Conservation (phyloP, 768 basidiomycete genomes). For the Coprinopsis strossmayeri region DNA sequence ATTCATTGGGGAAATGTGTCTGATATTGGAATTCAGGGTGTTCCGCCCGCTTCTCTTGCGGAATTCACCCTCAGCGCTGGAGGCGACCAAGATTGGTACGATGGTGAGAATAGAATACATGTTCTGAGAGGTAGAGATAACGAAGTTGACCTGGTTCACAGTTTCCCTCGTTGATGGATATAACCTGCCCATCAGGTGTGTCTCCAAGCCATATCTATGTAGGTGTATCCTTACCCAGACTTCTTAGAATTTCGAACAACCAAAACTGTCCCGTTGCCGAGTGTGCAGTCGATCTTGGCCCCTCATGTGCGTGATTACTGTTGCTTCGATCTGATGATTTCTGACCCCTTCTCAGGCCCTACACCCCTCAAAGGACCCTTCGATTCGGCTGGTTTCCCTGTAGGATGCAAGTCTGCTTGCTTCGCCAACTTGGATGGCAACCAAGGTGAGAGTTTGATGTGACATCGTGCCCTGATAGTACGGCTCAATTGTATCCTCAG, state of each 20-base stretch:
- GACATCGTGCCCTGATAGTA: background rate
- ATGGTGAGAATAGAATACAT: conserved; percentile 30
- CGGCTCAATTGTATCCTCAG: conserved; percentile 18
- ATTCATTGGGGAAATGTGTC: background rate
- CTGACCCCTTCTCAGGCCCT: conserved; percentile 32
- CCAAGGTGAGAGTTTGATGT: conserved; percentile 21
- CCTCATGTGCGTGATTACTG: conserved; percentile 36
- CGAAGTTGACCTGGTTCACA: conserved; percentile 15
- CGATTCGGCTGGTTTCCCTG: conserved; percentile 43
- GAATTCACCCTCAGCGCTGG: conserved; percentile 50
- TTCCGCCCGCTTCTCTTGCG: conserved; percentile 61
- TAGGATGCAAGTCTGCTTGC: conserved; percentile 61
- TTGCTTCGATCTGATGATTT: background rate
- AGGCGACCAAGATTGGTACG: conserved; percentile 46
- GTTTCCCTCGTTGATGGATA: conserved; percentile 64
- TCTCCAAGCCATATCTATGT: background rate
- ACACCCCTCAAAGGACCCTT: conserved; percentile 43
- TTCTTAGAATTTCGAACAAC: conserved; percentile 42
- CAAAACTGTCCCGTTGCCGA: conserved; percentile 45
- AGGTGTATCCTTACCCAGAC: background rate
- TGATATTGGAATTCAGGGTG: conserved; percentile 25
- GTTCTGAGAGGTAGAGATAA: background rate
- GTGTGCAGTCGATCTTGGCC: conserved; percentile 56
- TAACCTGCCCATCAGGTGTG: conserved; percentile 45
- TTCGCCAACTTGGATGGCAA: conserved; percentile 36